These are phyloP conservation scores for Boletus speciosus DNA, from an alignment of 768 basidiomycete genomes.

Conservation along the genomic window DNA sequence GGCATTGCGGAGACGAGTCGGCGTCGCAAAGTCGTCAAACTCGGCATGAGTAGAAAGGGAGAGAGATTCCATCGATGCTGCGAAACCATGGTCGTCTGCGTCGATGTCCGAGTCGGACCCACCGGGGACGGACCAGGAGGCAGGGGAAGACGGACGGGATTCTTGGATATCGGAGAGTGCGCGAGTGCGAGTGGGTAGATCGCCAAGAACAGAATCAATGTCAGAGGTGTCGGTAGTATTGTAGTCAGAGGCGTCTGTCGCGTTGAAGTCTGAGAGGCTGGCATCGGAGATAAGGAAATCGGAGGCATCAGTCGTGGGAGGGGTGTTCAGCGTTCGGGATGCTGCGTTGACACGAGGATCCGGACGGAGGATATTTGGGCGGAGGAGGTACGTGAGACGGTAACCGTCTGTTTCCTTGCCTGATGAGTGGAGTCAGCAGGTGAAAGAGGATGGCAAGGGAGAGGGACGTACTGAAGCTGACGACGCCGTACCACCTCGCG, in stretches of 20 bases:
- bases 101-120: constrained; percentile 30
- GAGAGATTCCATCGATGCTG: constrained; percentile 33
- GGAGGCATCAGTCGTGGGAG: constrained; percentile 67
- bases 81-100: constrained; percentile 31
- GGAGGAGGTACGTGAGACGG: constrained; percentile 75
- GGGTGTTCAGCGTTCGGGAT: constrained; percentile 53
- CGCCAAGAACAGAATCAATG: constrained; percentile 17
- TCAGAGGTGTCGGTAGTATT: constrained; percentile 21
- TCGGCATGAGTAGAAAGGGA: constrained; percentile 30
- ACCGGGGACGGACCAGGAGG: constrained; percentile 39
- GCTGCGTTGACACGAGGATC: constrained; percentile 37
- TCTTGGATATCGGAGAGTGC: constrained; percentile 27
- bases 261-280: constrained; percentile 36
- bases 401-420: constrained; percentile 45
- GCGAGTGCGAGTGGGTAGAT: constrained; percentile 7
- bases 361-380: constrained; percentile 68
- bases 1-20: background rate
- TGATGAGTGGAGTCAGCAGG: constrained; percentile 21
- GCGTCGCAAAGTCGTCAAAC: constrained; percentile 15
- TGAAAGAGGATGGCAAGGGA: background rate
- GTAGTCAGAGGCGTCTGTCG: constrained; percentile 20
- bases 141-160: constrained; percentile 28
- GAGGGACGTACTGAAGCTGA: constrained; percentile 68
- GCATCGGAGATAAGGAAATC: constrained; percentile 50
- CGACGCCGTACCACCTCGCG: constrained; percentile 72